Base-by-base conservation (phyloP, 2,329 filamentous ascomycete species). In the Microcyclosporella mali region DNA sequence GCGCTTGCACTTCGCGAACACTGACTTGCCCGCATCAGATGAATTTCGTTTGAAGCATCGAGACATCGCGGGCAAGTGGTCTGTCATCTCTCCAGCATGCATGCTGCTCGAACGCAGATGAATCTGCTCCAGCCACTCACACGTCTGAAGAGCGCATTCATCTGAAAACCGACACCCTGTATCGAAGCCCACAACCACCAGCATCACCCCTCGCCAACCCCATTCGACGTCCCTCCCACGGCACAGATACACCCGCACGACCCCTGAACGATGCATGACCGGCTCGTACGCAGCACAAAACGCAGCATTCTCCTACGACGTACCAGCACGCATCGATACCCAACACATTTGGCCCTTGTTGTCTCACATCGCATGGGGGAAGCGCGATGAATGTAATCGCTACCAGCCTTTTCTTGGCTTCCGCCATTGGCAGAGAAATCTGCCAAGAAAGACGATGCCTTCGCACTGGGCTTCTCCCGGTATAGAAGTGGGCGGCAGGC, bases 301-400 rank as follows among this genome's bases (percentile, higher is more conserved):
- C 11, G 27, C 41, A 35, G 19, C 37, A n/a, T 11, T 17, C 16
- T 8, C 37, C 30, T 16, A 16, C 30, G 15, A 19, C 37, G 29
- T 37, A 37, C 37, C 37, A 41, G 27, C 37, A 29, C 42, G 42
- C 43, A 45, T 45, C 37, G 43, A 45, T 56, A 51, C 25, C 49
- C 52, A 16, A 41, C 45, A 25, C 25, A 55, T 38, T 18, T 38
- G 28, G 27, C n/a, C 28, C 41, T 36, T 36, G 21, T 39, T 40
- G 41, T 44, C 30, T 39, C 35, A 44, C 41, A 31, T 30, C 41
- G 37, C 16, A 30, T 31, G 27, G 9, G 33, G 15, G 27, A 27
- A 31, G 14, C 30, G 37, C 37, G 27, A 17, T 21, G 37, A n/a
- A n/a, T n/a, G n/a, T n/a, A n/a, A 39, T 39, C 21, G 33, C 33